Evolutionary conservation across 148 eudicot species (phyloP).

Genomic region (Diospyros lotus): DNA sequence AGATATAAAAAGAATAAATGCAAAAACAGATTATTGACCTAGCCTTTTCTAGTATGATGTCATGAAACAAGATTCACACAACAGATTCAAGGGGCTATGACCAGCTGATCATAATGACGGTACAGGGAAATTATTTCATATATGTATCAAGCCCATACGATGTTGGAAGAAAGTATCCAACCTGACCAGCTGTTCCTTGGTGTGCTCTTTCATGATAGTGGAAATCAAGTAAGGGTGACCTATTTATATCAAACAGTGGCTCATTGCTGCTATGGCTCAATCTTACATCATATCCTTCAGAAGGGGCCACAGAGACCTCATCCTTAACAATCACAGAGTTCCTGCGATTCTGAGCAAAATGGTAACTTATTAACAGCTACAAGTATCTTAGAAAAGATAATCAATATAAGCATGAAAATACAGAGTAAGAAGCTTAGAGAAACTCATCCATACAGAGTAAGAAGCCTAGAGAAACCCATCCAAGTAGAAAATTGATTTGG

Average conservation of each 20-base stretch:
- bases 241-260: conserved; percentile 41
- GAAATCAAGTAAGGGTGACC: conserved; percentile 63
- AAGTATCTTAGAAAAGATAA: not conserved
- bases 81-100: not conserved
- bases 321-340: conserved; percentile 32
- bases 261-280: conserved; percentile 39
- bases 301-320: conserved; percentile 24
- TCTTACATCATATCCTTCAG: conserved; percentile 46
- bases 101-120: not conserved
- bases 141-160: not conserved
- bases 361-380: not conserved
- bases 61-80: not conserved
- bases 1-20: too few species aligned
- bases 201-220: conserved; percentile 67
- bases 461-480: not conserved
- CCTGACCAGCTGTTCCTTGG: conserved; percentile 56
- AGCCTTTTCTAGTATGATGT: not conserved
- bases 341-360: conserved; percentile 44
- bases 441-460: not conserved
- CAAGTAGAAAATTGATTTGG: not conserved
- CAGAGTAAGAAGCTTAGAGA: not conserved
- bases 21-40: too few species aligned
- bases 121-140: not conserved
- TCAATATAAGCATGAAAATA: not conserved
- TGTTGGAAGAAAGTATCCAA: conserved; percentile 18